Base-by-base conservation (phyloP, 1,139 yeast species). In the Blastobotrys elegans region DNA sequence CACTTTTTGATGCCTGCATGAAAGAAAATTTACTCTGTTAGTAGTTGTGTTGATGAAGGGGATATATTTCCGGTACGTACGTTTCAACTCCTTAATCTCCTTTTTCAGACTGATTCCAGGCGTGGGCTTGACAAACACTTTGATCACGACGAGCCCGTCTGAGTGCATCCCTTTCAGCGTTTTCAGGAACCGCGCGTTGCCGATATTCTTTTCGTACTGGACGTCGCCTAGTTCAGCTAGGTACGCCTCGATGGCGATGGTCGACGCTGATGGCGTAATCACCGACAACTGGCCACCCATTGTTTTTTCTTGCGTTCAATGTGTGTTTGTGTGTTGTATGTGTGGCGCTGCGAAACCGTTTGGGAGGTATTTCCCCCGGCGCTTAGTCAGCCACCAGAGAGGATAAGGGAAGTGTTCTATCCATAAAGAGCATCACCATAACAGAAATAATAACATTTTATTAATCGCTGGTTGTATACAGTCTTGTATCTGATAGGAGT, bases 221-320 rank as follows among this genome's bases (percentile, higher is more conserved):
- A 85, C 73, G 51, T 82, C 80, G 27, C 79, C 80, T 21, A 92
- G 71, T 45, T 86, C 88, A 58, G 86, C 86, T 33, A 92, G 78
- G 59, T 90, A 92, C 1, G 97, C 90, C 29, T 94, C 89, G 4
- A 89, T 75, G 11, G 95, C 96, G 58, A 92, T 87, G 1, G 97
- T 86, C 3, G 95, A 90, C 2, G 97, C 89, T 13, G 92, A 80
- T 5, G 96, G 96, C 26, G 96, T 88, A 61, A 88, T 69, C 21
- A 36, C 40, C 3, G 97, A 89, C 55, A 90, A 70, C 63, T 85
- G 84, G 18, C 87, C 88, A 16, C 97, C 97, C 97, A 90, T 89
- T 4, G 4, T 20, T 7, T 41, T 14, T 39, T 7, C 2, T 39
- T 13, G 21, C 17, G 5, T 24, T 10, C 27, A 6, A 24, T 24